A percentile compares a stretch with the other conserved stretches of the same genome.
These are phyloP conservation scores for Neospermospora avenae DNA, from an alignment of 2,329 filamentous ascomycete species.

Conservation along the genomic window DNA sequence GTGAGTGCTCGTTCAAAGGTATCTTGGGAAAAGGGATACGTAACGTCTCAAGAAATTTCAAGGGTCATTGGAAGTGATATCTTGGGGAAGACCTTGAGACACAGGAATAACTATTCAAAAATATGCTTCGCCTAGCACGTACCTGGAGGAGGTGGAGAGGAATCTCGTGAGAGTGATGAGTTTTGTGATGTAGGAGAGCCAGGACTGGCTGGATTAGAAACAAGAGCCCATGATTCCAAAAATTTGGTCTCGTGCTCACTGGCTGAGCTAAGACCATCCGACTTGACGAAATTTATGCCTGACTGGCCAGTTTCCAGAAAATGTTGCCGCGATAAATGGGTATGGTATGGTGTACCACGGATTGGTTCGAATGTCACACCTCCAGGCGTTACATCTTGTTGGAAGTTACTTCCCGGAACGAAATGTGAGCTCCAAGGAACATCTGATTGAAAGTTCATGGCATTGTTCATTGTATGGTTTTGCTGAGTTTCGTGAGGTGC, in stretches of 20 bases:
- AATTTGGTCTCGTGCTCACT: constrained; percentile 21
- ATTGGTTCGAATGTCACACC: constrained; percentile 51
- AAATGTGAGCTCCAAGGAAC: constrained; percentile 27
- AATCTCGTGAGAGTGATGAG: constrained; percentile 13
- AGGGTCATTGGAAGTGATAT: too few species aligned
- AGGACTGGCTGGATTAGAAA: constrained; percentile 19
- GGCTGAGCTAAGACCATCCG: constrained; percentile 17
- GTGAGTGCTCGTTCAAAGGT: too few species aligned
- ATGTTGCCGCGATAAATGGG: constrained; percentile 63
- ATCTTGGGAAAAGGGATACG: too few species aligned
- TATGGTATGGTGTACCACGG: constrained; percentile 54
- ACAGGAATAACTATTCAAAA: too few species aligned
- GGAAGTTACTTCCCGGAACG: constrained; percentile 17
- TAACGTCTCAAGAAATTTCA: too few species aligned
- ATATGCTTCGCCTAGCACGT: too few species aligned
- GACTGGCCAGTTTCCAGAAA: constrained; percentile 54
- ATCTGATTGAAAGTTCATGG: constrained; percentile 9
- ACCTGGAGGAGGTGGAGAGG: constrained; percentile 23
- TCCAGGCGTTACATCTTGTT: constrained; percentile 14
- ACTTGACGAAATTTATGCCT: constrained; percentile 29
- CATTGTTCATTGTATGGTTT: not conserved
- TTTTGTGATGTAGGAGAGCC: constrained; percentile 21
- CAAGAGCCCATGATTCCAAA: constrained; percentile 27
- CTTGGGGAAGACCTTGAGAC: too few species aligned
- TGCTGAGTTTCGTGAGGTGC: constrained; percentile 13